Base-by-base conservation (phyloP, 2,329 filamentous ascomycete species). In the Colletotrichum euphorbiae region DNA sequence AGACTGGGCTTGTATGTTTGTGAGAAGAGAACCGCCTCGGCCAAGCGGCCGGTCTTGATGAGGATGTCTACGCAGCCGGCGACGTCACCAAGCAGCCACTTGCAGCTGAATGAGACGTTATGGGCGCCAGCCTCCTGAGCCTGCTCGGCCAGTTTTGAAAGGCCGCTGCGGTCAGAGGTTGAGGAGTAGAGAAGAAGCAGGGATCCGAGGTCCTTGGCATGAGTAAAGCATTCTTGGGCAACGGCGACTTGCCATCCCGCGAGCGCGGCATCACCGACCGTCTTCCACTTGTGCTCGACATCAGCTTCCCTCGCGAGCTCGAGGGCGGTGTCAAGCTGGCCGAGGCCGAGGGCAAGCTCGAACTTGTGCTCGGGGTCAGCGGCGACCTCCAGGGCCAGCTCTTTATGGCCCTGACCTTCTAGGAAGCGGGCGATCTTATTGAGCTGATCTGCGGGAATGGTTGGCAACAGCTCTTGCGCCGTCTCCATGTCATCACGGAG, bases 401-500 rank as follows among this genome's bases (percentile, higher is more conserved):
- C 95, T 81, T 98, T 98, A 82, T 97, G 93, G 45, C 95, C 95
- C 80, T 99, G 96, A 2, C 96, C 96, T 80, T 98, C 96, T 60
- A 99, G 85, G 86, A 99, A 99, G 21, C 96, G 91, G 3, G 96
- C 96, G 74, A 99, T 97, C 84, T 98, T 98, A 85, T 97, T 98
- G 80, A 97, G 92, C 79, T 99, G 94, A 71, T 97, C 93, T n/a
- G 90, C 83, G 0, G 95, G 94, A 42, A 99, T 94, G 19, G 91
- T 91, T 4, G 89, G 84, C 15, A 99, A 88, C 71, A 98, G 86
- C 77, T 97, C 94, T 9, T 91, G 90, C 0, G 96, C 96, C 13
- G 93, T 89, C 71, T 98, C 96, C 85, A 98, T 91, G 74, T 99
- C 96, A 58, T 92, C 94, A 65, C 96, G 92, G 17, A 99, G 89